These are phyloP conservation scores for Geotrichum histeridarum DNA, from an alignment of 1,139 yeast genomes.

Conservation along the genomic window DNA sequence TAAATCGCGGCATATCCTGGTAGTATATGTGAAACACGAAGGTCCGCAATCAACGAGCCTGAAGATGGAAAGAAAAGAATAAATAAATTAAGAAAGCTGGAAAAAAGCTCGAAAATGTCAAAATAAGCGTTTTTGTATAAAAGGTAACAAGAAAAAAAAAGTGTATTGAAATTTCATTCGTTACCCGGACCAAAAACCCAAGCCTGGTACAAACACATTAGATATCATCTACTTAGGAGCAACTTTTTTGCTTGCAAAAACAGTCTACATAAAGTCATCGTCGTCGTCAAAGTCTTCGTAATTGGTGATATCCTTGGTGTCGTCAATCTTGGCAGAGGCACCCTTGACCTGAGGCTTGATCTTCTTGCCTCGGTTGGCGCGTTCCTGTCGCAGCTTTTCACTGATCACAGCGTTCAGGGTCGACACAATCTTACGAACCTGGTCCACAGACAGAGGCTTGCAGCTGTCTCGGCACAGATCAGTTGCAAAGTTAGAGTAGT, in stretches of 20 bases:
- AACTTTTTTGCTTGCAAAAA: no score
- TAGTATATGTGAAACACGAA: no score
- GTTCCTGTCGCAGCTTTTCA: constrained; percentile 86
- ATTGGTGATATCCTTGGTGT: constrained; percentile 57
- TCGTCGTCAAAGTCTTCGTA: constrained; percentile 57
- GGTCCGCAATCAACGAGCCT: not conserved
- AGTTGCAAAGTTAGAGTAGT: constrained; percentile 73
- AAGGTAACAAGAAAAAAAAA: not conserved
- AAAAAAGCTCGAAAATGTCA: no score
- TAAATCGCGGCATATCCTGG: constrained; percentile 5
- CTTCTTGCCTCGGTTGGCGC: constrained; percentile 95
- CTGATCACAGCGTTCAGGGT: constrained; percentile 76
- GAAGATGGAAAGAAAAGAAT: not conserved
- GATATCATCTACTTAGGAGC: no score
- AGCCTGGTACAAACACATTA: no score
- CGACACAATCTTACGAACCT: constrained; percentile 76
- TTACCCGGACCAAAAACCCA: constrained; percentile 1
- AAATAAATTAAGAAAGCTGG: not conserved
- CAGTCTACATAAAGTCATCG: constrained; percentile 78
- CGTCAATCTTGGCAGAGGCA: constrained; percentile 73
- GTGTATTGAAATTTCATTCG: not conserved
- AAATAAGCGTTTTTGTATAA: not conserved
- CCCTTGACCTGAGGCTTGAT: constrained; percentile 78
- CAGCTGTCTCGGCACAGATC: constrained; percentile 82
- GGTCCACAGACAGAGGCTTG: constrained; percentile 75